phyloP scores from a whole-genome alignment of 495 filamentous ascomycete species.

The Chlorociboria aeruginascens region DNA sequence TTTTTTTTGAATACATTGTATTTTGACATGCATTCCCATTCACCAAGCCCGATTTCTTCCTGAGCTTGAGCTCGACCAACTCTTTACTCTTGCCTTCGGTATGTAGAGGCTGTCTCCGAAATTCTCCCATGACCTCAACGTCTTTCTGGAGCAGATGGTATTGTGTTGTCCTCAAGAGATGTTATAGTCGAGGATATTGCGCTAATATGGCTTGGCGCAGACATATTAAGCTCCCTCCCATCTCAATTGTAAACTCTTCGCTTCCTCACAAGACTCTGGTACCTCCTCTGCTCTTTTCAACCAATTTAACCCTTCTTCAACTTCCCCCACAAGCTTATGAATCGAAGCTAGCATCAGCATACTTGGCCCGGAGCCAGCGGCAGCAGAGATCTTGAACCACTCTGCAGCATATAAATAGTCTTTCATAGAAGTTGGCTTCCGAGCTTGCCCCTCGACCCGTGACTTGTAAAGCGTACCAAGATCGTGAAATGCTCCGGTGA shows the following conservation, averaged over 20 bases:
- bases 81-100: too few relatives aligned
- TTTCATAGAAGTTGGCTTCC: not conserved
- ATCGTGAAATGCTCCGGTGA: conserved; percentile 12
- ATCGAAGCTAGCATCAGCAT: conserved; percentile 16
- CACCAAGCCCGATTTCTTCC: too few relatives aligned
- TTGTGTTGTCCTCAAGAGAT: too few relatives aligned
- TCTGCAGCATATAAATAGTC: conserved; percentile 16
- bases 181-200: too few relatives aligned
- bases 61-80: too few relatives aligned
- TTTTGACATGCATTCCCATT: too few relatives aligned
- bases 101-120: too few relatives aligned
- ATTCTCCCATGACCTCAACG: too few relatives aligned
- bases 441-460: not conserved
- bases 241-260: not conserved
- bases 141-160: too few relatives aligned
- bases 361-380: conserved; percentile 10
- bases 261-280: not conserved
- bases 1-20: too few relatives aligned
- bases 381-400: conserved; percentile 15
- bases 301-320: conserved; percentile 10
- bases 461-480: conserved; percentile 8
- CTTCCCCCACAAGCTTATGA: conserved; percentile 1
- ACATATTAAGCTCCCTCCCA: too few relatives aligned
- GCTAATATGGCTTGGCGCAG: too few relatives aligned
- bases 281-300: conserved; percentile 11